These are phyloP conservation scores for Tilletiaria anomala DNA, from an alignment of 1,284 basidiomycete genomes.

Conservation along the genomic window DNA sequence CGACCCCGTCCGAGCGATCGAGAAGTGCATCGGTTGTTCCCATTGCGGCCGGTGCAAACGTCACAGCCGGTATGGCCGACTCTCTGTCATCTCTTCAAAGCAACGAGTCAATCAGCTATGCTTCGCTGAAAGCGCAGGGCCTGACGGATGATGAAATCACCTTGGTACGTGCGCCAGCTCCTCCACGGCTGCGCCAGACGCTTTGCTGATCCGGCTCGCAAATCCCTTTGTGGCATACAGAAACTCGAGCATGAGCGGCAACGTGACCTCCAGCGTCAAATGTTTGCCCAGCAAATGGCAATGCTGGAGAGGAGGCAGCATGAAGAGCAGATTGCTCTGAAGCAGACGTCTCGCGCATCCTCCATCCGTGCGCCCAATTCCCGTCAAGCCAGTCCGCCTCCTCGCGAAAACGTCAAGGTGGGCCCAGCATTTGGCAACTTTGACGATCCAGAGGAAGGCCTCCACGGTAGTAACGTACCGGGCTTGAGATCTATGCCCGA, in stretches of 20 bases:
- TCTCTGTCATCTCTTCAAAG: too few relatives aligned
- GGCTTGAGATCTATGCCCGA: not conserved
- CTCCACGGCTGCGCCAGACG: not conserved
- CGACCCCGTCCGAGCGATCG: too few relatives aligned
- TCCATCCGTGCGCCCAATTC: not conserved
- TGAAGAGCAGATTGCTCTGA: not conserved
- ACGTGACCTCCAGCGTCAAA: not conserved
- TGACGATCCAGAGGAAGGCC: not conserved
- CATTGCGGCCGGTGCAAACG: too few relatives aligned
- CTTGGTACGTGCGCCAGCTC: not conserved
- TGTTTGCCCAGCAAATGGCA: not conserved
- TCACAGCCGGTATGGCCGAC: too few relatives aligned
- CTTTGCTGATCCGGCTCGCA: not conserved
- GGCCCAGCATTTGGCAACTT: too few relatives aligned
- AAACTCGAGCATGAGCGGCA: not conserved
- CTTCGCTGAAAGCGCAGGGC: too few relatives aligned
- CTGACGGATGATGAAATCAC: not conserved
- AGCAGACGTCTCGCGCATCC: not conserved
- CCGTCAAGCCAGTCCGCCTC: not conserved
- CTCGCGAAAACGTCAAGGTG: too few relatives aligned
- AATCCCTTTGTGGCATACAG: not conserved
- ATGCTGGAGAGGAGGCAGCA: not conserved
- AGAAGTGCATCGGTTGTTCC: too few relatives aligned
- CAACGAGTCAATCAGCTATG: too few relatives aligned
- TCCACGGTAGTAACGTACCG: not conserved